phyloP scores from a whole-genome alignment of 176 grass and related monocot species.

The Aegilops longissima region DNA sequence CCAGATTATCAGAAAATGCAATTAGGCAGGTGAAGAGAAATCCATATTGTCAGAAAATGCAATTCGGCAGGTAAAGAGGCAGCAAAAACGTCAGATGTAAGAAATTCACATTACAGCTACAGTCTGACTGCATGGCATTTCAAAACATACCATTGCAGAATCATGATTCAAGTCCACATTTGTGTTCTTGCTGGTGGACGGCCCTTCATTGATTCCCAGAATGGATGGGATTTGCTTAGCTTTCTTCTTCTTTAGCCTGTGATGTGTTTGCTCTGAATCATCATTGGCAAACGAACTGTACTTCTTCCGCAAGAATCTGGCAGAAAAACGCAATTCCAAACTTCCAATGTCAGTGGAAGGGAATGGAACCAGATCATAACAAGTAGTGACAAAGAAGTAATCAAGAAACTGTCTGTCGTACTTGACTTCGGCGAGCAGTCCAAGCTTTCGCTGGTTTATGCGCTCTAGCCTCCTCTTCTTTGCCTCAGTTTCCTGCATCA shows the following conservation, averaged over 20 bases:
- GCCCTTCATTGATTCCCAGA: constrained; percentile 20
- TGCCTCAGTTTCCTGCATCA: constrained; percentile 58
- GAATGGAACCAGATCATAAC: not conserved
- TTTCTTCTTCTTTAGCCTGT: constrained; percentile 44
- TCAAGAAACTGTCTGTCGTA: constrained; percentile 11
- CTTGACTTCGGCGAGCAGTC: constrained; percentile 65
- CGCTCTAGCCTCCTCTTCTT: constrained; percentile 54
- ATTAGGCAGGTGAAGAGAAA: not conserved
- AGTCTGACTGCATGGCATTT: not conserved
- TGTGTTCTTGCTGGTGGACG: constrained; percentile 46
- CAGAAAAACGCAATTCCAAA: not conserved
- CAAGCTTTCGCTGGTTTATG: constrained; percentile 39
- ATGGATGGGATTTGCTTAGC: not conserved
- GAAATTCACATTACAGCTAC: not conserved
- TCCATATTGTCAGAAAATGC: not conserved
- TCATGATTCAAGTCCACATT: constrained; percentile 53
- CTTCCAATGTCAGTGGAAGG: not conserved
- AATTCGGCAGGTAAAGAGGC: not conserved
- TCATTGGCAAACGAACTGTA: constrained; percentile 32
- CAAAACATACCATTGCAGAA: constrained; percentile 44
- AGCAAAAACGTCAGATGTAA: not conserved
- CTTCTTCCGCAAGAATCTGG: constrained; percentile 73
- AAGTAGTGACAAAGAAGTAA: not conserved
- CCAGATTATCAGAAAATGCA: not conserved
- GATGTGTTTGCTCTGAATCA: constrained; percentile 16